Percentiles rank a stretch among this genome's conserved stretches.
Conservation (phyloP, 805 yeast species). For the Hemisphaericaspora nanyangensis region DNA sequence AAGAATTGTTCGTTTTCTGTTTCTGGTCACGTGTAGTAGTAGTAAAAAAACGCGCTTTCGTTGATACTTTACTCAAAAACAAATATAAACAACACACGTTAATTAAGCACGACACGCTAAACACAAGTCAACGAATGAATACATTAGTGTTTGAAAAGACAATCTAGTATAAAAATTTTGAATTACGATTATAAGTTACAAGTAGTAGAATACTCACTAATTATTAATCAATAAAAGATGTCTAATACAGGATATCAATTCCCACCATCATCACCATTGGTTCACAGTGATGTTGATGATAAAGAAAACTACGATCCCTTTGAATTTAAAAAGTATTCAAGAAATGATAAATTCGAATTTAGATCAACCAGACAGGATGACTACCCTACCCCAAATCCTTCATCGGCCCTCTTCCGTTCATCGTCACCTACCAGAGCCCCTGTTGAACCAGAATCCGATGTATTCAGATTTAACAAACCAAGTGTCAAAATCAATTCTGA, state of each 20-base stretch:
- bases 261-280: slow-evolving; percentile 53
- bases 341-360: not conserved
- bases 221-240: slow-evolving; percentile 6
- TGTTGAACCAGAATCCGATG: not conserved
- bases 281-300: slow-evolving; percentile 16
- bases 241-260: slow-evolving; percentile 26
- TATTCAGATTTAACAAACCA: slow-evolving; percentile 1
- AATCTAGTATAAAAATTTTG: too few relatives aligned
- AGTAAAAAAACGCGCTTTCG: not conserved
- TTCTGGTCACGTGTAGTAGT: not conserved
- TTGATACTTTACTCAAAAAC: not conserved
- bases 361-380: slow-evolving; percentile 10
- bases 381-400: slow-evolving; percentile 72
- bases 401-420: slow-evolving; percentile 42
- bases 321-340: not conserved
- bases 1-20: not conserved
- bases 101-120: too few relatives aligned
- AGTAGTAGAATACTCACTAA: too few relatives aligned
- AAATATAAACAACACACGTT: not conserved
- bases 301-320: slow-evolving; percentile 12
- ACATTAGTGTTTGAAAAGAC: too few relatives aligned
- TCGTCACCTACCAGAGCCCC: slow-evolving; percentile 33
- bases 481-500: slow-evolving; percentile 24
- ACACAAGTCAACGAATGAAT: too few relatives aligned
- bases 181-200: too few relatives aligned